Percentiles rank a stretch among this genome's conserved stretches.
These are phyloP conservation scores for Talaromyces sp. DNA, from an alignment of 2,329 filamentous ascomycete genomes.

Conservation along the genomic window DNA sequence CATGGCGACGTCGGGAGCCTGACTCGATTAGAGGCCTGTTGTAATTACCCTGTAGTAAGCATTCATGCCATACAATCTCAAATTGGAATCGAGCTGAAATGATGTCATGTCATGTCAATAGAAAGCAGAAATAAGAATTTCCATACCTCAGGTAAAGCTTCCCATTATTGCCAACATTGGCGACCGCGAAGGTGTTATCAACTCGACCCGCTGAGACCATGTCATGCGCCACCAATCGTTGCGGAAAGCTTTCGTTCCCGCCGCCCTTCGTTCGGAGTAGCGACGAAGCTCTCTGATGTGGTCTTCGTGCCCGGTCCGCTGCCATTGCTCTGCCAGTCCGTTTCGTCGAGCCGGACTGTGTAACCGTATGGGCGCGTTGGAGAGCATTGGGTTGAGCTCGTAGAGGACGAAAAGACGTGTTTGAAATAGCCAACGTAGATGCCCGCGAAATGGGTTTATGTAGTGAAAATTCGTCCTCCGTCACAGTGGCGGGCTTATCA, in stretches of 20 bases:
- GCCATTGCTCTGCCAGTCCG: conserved; percentile 28
- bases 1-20: conserved; percentile 10
- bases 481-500: neutral
- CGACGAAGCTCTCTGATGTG: conserved; percentile 30
- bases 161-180: conserved; percentile 79
- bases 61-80: neutral
- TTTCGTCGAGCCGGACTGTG: conserved; percentile 31
- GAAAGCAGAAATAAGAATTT: conserved; percentile 6
- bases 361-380: conserved; percentile 39
- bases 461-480: neutral
- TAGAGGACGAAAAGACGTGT: conserved; percentile 19
- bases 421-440: conserved; percentile 16
- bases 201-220: conserved; percentile 60
- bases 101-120: neutral
- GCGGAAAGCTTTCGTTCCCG: conserved; percentile 50
- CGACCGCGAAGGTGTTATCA: conserved; percentile 72
- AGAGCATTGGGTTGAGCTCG: conserved; percentile 26
- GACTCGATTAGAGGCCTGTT: conserved; percentile 37
- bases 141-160: conserved; percentile 74
- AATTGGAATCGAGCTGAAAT: neutral
- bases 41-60: neutral
- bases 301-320: conserved; percentile 30
- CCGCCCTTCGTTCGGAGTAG: conserved; percentile 49
- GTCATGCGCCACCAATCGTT: conserved; percentile 50
- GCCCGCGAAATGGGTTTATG: conserved; percentile 4